Conservation (phyloP, 2,329 filamentous ascomycete species). For the Colletotrichum incanum region DNA sequence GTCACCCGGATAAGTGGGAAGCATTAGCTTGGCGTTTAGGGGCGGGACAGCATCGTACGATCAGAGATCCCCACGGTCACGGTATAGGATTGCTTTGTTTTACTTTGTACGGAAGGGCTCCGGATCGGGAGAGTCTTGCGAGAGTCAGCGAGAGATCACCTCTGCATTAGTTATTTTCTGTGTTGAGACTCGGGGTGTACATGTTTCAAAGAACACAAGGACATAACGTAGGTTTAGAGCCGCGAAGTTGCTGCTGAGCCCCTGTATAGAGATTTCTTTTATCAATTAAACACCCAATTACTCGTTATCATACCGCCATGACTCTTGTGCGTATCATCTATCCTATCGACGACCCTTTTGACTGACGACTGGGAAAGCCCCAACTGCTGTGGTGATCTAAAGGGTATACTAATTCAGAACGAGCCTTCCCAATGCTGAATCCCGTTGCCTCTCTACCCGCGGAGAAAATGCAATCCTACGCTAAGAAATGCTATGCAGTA, state of each 20-base stretch:
- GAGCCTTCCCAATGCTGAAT: neutral
- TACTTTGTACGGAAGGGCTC: conserved; percentile 6
- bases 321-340: neutral
- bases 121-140: neutral
- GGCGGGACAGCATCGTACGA: conserved; percentile 17
- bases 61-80: conserved; percentile 32
- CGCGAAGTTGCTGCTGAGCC: neutral
- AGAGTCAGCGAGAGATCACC: neutral
- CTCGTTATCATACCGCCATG: neutral
- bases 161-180: neutral
- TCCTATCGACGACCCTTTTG: neutral
- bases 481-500: neutral
- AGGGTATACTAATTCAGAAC: conserved; percentile 28
- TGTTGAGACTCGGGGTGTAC: conserved; percentile 5
- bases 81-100: conserved; percentile 38
- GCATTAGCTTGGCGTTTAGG: conserved; percentile 43
- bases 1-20: conserved; percentile 31
- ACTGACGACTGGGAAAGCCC: neutral
- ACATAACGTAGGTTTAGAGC: conserved; percentile 7
- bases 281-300: neutral
- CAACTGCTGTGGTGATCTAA: neutral
- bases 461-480: neutral
- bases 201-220: conserved; percentile 5
- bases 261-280: conserved; percentile 15
- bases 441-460: neutral